Percentiles rank a stretch among this genome's conserved stretches.
Evolutionary conservation across 495 filamentous ascomycete genomes (phyloP).

Genomic region (Geoglossum glabrum): DNA sequence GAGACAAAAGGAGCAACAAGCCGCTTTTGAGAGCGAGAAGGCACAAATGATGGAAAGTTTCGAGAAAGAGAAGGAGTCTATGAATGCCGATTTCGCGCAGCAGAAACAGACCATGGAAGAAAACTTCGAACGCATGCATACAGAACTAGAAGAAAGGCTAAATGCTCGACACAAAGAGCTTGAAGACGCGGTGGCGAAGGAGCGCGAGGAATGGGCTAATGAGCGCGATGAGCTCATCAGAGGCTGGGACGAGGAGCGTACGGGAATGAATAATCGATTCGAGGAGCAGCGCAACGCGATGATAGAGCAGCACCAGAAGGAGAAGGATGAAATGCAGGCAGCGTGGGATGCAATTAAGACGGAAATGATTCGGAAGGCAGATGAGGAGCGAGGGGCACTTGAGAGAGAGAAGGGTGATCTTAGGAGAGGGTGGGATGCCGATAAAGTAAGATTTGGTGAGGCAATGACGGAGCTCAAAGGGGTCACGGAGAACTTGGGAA

Average conservation of each 20-base stretch:
- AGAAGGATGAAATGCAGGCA: constrained; percentile 1
- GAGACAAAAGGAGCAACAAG: background rate
- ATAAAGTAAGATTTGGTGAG: constrained; percentile 29
- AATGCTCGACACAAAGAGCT: constrained; percentile 2
- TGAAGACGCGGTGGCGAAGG: constrained; percentile 12
- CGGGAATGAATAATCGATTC: constrained; percentile 8
- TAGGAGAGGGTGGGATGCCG: constrained; percentile 25
- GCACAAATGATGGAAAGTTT: background rate
- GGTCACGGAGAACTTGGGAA: constrained; percentile 30
- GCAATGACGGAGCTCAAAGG: constrained; percentile 29
- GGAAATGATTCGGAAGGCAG: background rate
- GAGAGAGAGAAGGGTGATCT: constrained; percentile 21
- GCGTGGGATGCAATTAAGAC: background rate
- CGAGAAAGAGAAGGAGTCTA: background rate
- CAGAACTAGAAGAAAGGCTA: constrained; percentile 7
- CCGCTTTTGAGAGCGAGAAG: constrained; percentile 3
- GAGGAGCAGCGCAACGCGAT: constrained; percentile 4
- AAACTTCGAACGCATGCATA: constrained; percentile 5
- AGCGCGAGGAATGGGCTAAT: constrained; percentile 11
- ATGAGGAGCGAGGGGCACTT: constrained; percentile 5
- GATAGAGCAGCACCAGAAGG: background rate
- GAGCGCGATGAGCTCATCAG: constrained; percentile 12
- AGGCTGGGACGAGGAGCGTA: constrained; percentile 11
- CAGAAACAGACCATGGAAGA: constrained; percentile 8
- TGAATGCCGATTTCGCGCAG: constrained; percentile 7